Evolutionary conservation across 1,284 basidiomycete species (phyloP).

Genomic region (Peniophora sp.): DNA sequence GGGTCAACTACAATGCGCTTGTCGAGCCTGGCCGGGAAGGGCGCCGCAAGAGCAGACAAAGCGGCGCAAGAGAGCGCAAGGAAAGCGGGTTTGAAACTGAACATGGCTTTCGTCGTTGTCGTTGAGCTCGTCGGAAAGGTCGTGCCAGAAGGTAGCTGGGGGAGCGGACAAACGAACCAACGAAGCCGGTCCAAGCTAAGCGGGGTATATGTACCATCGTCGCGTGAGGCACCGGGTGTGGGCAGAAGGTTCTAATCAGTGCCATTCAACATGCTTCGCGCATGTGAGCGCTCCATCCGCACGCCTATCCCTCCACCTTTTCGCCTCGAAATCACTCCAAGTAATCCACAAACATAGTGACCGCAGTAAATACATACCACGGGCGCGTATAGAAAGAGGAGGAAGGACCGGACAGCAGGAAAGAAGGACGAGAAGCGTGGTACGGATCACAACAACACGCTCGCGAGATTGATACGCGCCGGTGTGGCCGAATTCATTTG

Average conservation of each 20-base stretch:
- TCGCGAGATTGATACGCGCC: no score
- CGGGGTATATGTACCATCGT: neutral
- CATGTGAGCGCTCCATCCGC: neutral
- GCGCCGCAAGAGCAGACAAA: slow-evolving; percentile 21
- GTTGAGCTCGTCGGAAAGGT: neutral
- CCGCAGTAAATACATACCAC: no score
- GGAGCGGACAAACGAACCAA: neutral
- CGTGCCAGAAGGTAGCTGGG: neutral
- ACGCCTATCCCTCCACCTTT: neutral
- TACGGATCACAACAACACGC: no score
- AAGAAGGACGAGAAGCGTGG: no score
- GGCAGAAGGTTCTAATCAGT: neutral
- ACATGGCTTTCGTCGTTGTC: neutral
- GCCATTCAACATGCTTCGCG: neutral
- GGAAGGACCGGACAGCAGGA: no score
- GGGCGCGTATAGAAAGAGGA: no score
- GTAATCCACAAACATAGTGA: no score
- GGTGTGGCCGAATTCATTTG: no score
- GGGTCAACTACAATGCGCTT: slow-evolving; percentile 44
- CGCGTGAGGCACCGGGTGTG: neutral
- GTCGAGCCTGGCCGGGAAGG: slow-evolving; percentile 26
- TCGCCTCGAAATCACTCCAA: neutral
- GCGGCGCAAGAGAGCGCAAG: neutral
- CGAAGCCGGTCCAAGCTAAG: neutral
- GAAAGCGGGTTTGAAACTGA: neutral